phyloP scores from a whole-genome alignment of 257 asterid genomes.

The Linderniella brevidens region DNA sequence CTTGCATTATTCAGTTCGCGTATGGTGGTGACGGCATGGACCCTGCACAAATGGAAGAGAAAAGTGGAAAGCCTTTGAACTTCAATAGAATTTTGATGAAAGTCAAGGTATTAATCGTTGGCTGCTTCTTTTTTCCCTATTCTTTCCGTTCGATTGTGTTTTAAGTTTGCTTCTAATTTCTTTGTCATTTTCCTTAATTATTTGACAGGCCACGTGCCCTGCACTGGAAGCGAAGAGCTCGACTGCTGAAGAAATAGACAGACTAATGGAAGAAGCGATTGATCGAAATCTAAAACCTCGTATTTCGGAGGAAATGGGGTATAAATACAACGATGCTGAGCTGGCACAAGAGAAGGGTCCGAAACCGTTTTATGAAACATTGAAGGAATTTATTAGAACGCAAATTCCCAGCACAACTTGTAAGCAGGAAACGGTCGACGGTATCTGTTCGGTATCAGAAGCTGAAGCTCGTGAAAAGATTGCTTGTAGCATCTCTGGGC shows the following conservation, averaged over 20 bases:
- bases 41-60: slow-evolving; percentile 94
- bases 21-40: slow-evolving; percentile 98
- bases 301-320: slow-evolving; percentile 32
- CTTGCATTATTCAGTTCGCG: slow-evolving; percentile 61
- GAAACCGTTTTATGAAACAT: slow-evolving; percentile 36
- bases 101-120: no score
- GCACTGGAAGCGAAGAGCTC: slow-evolving; percentile 41
- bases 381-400: slow-evolving; percentile 21
- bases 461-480: no score
- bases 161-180: neutral
- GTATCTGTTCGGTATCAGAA: no score
- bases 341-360: no score
- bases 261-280: slow-evolving; percentile 15
- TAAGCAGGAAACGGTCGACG: slow-evolving; percentile 17
- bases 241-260: slow-evolving; percentile 29
- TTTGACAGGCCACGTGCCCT: slow-evolving; percentile 84
- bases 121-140: no score
- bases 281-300: slow-evolving; percentile 30
- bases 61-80: slow-evolving; percentile 67
- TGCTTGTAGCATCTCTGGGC: slow-evolving; percentile 49
- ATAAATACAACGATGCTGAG: no score
- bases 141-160: slow-evolving; percentile 1
- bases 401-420: slow-evolving; percentile 21
- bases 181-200: slow-evolving; percentile 1
- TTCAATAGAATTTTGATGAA: slow-evolving; percentile 82